Evolutionary conservation across 2,329 filamentous ascomycete species (phyloP).

Genomic region (Dactylellina drechsleri): DNA sequence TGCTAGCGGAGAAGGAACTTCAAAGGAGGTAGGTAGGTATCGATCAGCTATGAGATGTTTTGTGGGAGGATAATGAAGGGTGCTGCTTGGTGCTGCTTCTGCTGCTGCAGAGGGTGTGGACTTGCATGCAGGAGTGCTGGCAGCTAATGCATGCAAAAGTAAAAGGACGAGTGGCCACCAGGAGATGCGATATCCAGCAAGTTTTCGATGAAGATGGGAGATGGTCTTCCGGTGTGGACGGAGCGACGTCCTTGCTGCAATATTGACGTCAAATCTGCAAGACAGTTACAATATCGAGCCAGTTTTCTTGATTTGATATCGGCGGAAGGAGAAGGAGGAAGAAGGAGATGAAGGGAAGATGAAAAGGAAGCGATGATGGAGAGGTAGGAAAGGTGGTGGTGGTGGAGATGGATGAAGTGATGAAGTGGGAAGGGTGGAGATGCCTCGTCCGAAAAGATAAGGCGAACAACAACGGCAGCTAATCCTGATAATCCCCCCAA

Average conservation of each 20-base stretch:
- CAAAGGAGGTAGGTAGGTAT: no score
- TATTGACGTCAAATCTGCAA: conserved; percentile 28
- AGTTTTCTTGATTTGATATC: not conserved
- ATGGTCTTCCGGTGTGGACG: conserved; percentile 21
- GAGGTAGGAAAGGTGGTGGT: not conserved
- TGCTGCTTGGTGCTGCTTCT: not conserved
- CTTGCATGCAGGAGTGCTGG: conserved; percentile 52
- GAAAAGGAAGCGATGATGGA: conserved; percentile 20
- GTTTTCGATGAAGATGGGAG: conserved; percentile 47
- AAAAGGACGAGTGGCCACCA: conserved; percentile 25
- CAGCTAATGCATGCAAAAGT: conserved; percentile 53
- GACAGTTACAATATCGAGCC: not conserved
- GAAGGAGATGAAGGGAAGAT: conserved; percentile 14
- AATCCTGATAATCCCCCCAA: not conserved
- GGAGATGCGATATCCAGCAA: conserved; percentile 32
- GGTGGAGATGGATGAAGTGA: not conserved
- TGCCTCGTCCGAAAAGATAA: conserved; percentile 30
- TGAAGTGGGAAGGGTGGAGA: not conserved
- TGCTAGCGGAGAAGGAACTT: not conserved
- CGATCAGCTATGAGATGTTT: conserved; percentile 1
- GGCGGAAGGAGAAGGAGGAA: not conserved
- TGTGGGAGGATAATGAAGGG: not conserved
- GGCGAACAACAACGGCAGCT: conserved; percentile 16
- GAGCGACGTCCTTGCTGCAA: conserved; percentile 12
- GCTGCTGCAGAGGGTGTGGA: conserved; percentile 42